A percentile compares a stretch with the other conserved stretches of the same genome.
Conservation (phyloP, 768 basidiomycete species). For the Pulveroboletus sp. region DNA sequence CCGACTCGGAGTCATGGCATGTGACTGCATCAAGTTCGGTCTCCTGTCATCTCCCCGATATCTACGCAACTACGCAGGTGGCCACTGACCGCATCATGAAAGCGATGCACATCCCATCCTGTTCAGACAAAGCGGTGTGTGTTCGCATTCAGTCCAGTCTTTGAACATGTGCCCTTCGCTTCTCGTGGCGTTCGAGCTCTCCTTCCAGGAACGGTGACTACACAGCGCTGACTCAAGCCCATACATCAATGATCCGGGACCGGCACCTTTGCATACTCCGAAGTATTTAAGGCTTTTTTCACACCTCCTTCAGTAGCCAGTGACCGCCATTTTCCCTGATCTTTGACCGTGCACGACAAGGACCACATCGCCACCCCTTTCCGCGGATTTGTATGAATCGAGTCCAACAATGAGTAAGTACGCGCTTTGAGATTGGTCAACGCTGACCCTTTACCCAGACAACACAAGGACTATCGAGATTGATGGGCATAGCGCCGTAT, state of each 20-base stretch:
- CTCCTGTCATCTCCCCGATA: no score
- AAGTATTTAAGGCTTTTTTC: neutral
- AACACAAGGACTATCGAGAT: constrained; percentile 1
- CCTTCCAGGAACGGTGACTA: neutral
- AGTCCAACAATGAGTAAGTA: constrained; percentile 1
- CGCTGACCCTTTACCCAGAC: neutral
- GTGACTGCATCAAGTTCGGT: neutral
- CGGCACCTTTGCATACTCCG: neutral
- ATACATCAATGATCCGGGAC: neutral
- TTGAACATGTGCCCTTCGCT: neutral
- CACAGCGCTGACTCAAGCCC: constrained; percentile 1
- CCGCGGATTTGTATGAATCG: neutral
- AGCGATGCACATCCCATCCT: neutral
- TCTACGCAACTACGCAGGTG: no score
- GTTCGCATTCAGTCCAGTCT: neutral
- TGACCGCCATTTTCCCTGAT: neutral
- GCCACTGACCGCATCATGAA: neutral
- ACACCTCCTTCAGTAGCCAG: neutral
- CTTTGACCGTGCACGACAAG: neutral
- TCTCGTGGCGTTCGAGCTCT: neutral
- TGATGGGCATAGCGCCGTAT: neutral
- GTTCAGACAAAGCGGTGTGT: neutral
- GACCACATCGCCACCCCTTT: neutral
- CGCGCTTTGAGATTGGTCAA: neutral
- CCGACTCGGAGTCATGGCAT: neutral